Evolutionary conservation across 2,329 filamentous ascomycete species (phyloP), one percentile per base, ranked within the genome.

Genomic region (Ciborinia camelliae): DNA sequence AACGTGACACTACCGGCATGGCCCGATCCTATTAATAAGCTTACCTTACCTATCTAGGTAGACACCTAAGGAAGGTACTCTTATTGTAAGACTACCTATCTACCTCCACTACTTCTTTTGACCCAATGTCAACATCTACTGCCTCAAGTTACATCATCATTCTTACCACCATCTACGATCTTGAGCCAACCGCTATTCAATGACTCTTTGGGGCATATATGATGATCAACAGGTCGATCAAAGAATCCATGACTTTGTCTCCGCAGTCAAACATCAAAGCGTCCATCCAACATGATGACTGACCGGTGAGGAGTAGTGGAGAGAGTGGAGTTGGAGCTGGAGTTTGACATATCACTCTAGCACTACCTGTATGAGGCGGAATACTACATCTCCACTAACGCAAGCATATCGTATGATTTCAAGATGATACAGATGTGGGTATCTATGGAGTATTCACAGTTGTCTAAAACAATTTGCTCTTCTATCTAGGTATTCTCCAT

Each of bases 251-350:
- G 28, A 26, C 41, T 26, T 18, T 35, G 8, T 23, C 4, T 32
- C 9, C 15, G 1, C 10, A 35, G 4, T 20, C 4, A 12, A 47
- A 4, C 12, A 28, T 47, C 20, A 58, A 20, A 23, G 14, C 7
- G 43, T 35, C 14, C 2, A 26, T 37, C 32, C 8, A 37, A 14
- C 28, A 37, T 23, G 30, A 51, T 26, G 45, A 60, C 30, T 35
- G 32, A 9, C 51, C 12, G 54, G 32, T 20, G 54, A 61, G 20
- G 10, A 18, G 32, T n/a, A 50, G 30, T 8, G 35, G 14, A 20
- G 58, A 37, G 26, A 47, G n/a, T 61, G 32, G 30, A 61, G 32
- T 50, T 51, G 51, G 10, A 37, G 35, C 14, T 61, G 32, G 30
- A 61, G 32, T 50, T 51, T 61, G 10, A 37, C n/a, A 26, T 53